A percentile compares a stretch with the other conserved stretches of the same genome.
phyloP scores from a whole-genome alignment of 2,329 filamentous ascomycete genomes.

The Fusarium oligoseptatum region DNA sequence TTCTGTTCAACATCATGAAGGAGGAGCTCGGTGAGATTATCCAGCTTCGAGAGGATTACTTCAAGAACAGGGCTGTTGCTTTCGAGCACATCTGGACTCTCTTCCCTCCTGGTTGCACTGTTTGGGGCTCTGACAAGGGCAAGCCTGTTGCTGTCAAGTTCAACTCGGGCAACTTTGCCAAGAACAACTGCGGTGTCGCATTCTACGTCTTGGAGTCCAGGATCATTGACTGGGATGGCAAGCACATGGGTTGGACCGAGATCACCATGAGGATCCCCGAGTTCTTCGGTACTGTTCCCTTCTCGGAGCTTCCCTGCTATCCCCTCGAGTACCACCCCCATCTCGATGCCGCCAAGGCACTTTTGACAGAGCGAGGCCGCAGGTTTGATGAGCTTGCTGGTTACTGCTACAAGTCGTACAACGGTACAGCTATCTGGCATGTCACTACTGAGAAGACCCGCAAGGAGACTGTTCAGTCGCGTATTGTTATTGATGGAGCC shows the following conservation, averaged over 20 bases:
- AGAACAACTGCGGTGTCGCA: slow-evolving; percentile 54
- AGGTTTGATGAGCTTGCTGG: slow-evolving; percentile 61
- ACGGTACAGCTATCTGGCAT: slow-evolving; percentile 52
- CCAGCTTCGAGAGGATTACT: slow-evolving; percentile 63
- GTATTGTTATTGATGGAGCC: slow-evolving; percentile 49
- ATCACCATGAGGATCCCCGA: slow-evolving; percentile 53
- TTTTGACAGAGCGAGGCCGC: slow-evolving; percentile 57
- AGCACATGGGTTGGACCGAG: slow-evolving; percentile 58
- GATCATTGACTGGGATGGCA: slow-evolving; percentile 64
- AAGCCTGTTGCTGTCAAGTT: slow-evolving; percentile 57
- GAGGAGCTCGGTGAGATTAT: slow-evolving; percentile 66
- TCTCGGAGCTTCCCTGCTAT: slow-evolving; percentile 59
- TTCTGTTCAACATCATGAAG: slow-evolving; percentile 62
- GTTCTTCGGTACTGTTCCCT: slow-evolving; percentile 60
- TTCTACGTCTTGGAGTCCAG: slow-evolving; percentile 56
- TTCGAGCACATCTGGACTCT: slow-evolving; percentile 68
- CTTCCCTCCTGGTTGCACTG: slow-evolving; percentile 60
- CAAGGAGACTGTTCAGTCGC: slow-evolving; percentile 47
- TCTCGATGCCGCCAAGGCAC: slow-evolving; percentile 49
- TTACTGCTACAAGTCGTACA: slow-evolving; percentile 63
- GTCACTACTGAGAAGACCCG: slow-evolving; percentile 38
- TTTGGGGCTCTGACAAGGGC: slow-evolving; percentile 57
- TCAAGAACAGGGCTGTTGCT: slow-evolving; percentile 66
- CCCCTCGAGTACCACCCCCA: slow-evolving; percentile 60
- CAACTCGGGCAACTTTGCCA: slow-evolving; percentile 52